A percentile compares a stretch with the other conserved stretches of the same genome.
Evolutionary conservation across 805 yeast species (phyloP).

Genomic region (Kodamaea neixiangensis): DNA sequence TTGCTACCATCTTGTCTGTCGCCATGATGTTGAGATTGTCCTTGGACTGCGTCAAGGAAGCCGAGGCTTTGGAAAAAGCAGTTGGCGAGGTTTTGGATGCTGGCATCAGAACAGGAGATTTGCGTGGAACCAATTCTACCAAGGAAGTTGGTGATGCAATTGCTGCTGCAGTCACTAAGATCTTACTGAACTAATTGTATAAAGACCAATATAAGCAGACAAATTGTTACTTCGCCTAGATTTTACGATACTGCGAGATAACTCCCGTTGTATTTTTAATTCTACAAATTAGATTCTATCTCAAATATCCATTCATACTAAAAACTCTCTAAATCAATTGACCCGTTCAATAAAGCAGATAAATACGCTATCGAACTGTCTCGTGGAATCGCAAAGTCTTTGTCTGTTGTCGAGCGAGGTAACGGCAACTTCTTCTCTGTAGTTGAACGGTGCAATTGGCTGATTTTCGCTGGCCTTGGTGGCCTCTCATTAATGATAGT

Average conservation of each 20-base stretch:
- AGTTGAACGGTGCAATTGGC: not conserved
- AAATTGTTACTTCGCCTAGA: too few relatives aligned
- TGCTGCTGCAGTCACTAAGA: conserved; percentile 65
- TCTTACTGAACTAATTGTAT: conserved; percentile 31
- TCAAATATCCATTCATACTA: not conserved
- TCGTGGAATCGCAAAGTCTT: conserved; percentile 12
- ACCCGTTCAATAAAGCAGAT: conserved; percentile 33
- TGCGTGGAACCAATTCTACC: conserved; percentile 83
- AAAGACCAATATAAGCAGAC: not conserved
- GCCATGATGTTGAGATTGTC: conserved; percentile 98
- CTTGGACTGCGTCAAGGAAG: conserved; percentile 78
- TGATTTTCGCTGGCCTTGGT: not conserved
- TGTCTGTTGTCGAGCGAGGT: conserved; percentile 3
- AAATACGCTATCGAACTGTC: conserved; percentile 35
- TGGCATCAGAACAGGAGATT: conserved; percentile 89
- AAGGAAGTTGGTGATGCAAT: conserved; percentile 93
- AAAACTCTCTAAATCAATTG: conserved; percentile 14
- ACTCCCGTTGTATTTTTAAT: too few relatives aligned
- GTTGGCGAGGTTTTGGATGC: conserved; percentile 78
- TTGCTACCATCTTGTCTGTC: conserved; percentile 92
- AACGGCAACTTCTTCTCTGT: conserved; percentile 4
- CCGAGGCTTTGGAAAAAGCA: conserved; percentile 85
- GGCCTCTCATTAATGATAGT: conserved; percentile 10
- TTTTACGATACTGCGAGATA: too few relatives aligned
- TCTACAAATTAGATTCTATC: too few relatives aligned